Conservation (phyloP, 768 basidiomycete genomes). For the Porphyrellus cyaneotinctus region DNA sequence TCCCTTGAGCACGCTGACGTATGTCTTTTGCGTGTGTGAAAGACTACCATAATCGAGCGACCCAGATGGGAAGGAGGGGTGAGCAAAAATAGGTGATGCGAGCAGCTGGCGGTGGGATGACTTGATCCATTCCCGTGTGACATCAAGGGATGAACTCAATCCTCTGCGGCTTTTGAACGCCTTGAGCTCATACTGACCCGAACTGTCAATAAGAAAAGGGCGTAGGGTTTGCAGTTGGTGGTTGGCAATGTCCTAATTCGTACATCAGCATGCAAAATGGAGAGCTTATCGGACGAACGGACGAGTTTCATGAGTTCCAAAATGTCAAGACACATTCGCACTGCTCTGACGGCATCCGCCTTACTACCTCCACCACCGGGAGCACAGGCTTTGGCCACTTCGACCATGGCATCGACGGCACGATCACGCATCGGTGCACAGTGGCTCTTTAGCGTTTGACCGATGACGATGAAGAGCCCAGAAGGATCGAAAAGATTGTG, state of each 20-base stretch:
- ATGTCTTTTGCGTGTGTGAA: conserved; percentile 42
- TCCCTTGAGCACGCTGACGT: conserved; percentile 54
- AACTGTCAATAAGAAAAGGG: conserved; percentile 79
- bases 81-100: conserved; percentile 38
- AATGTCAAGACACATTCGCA: conserved; percentile 83
- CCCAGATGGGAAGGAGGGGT: conserved; percentile 42
- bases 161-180: conserved; percentile 64
- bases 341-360: conserved; percentile 64
- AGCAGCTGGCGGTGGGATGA: conserved; percentile 47
- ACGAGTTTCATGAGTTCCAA: conserved; percentile 95
- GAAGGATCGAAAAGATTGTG: conserved; percentile 76
- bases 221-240: conserved; percentile 92
- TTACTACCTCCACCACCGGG: conserved; percentile 52
- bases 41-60: conserved; percentile 43
- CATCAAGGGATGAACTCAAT: conserved; percentile 40
- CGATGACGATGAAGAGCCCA: conserved; percentile 73
- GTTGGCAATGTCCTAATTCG: conserved; percentile 84
- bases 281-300: conserved; percentile 33
- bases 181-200: conserved; percentile 75
- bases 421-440: conserved; percentile 92
- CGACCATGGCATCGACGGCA: conserved; percentile 80
- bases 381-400: conserved; percentile 55
- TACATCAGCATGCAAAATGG: conserved; percentile 18
- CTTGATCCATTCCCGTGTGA: conserved; percentile 65
- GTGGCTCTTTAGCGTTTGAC: conserved; percentile 79